Evolutionary conservation across 2,329 filamentous ascomycete genomes (phyloP), one percentile per base, ranked within the genome.

Genomic region (Aureobasidium melanogenum): DNA sequence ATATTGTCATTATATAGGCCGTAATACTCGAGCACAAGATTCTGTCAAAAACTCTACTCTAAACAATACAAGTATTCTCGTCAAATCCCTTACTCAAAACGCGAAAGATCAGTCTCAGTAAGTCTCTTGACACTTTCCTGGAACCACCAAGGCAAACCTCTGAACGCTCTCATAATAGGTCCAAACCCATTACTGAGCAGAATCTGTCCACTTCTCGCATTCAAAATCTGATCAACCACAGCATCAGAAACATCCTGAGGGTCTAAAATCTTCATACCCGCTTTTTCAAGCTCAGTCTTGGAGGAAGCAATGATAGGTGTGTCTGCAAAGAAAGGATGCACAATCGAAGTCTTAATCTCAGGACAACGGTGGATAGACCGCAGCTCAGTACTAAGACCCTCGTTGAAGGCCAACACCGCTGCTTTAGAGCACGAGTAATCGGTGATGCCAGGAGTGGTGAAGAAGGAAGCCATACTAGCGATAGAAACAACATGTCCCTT

Each of bases 401-500:
- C 81, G 64, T 84, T 80, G 69, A 84, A 81, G 4, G 77, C 73
- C 44, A 83, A 68, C 0, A 80, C 79, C 26, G 75, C 80, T 0
- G 77, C 76, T 68, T 84, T 84, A 50, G 77, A 78, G 55, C 75
- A 75, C 44, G 73, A 75, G 68, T 84, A 84, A 63, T 82, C 80
- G 10, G 77, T 77, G 64, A 84, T 78, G 32, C 79, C 76, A 1
- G 73, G 76, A 4, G 78, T 64, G 0, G 72, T 71, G 5, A 81
- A 62, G 66, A 80, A 83, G 38, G 77, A 79, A 10, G 80, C 80
- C 67, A 79, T 73, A 62, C 78, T 81, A 2, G 82, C 81, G 15
- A 85, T 74, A 0, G 80, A 82, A 12, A 85, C 74, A 32, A 85
- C 73, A 63, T 84, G 82, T 1, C 59, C 83, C 65, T 82, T 80